Evolutionary conservation across 768 basidiomycete genomes (phyloP).

Genomic region (Rhizopogon vulgaris): DNA sequence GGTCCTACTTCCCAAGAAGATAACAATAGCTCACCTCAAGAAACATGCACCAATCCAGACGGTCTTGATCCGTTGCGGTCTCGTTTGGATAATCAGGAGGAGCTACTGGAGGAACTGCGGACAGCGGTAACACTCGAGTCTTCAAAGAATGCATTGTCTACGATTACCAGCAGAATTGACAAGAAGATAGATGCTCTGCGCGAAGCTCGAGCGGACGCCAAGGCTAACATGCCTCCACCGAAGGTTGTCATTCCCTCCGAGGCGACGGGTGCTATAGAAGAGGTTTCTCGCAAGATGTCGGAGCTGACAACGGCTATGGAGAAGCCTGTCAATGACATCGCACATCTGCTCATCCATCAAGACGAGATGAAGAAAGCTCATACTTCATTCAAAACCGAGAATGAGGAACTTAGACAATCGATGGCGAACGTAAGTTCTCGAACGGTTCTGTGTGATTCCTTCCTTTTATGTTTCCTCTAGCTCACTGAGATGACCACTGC

Average conservation of each 20-base stretch:
- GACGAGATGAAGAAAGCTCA: not conserved
- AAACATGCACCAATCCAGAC: not conserved
- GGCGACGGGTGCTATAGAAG: slow-evolving; percentile 14
- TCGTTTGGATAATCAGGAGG: slow-evolving; percentile 18
- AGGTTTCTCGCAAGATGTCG: slow-evolving; percentile 7
- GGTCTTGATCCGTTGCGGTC: slow-evolving; percentile 9
- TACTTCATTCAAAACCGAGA: not conserved
- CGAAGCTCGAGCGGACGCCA: slow-evolving; percentile 14
- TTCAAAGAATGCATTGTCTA: slow-evolving; percentile 11
- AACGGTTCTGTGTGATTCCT: too few relatives aligned
- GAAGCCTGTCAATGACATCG: slow-evolving; percentile 19
- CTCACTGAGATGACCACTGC: not conserved
- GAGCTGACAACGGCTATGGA: slow-evolving; percentile 20
- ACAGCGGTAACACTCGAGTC: slow-evolving; percentile 23
- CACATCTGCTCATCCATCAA: slow-evolving; percentile 15
- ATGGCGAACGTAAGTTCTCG: not conserved
- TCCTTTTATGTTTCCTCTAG: not conserved
- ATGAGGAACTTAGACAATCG: not conserved
- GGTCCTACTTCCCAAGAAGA: not conserved
- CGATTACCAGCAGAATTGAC: slow-evolving; percentile 14
- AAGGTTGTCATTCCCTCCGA: slow-evolving; percentile 16
- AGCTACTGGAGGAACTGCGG: slow-evolving; percentile 24
- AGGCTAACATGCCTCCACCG: slow-evolving; percentile 10
- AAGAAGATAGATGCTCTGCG: slow-evolving; percentile 16
- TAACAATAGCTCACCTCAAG: not conserved